Conservation (phyloP, 176 grass and related monocot genomes). For the Ananas comosus region DNA sequence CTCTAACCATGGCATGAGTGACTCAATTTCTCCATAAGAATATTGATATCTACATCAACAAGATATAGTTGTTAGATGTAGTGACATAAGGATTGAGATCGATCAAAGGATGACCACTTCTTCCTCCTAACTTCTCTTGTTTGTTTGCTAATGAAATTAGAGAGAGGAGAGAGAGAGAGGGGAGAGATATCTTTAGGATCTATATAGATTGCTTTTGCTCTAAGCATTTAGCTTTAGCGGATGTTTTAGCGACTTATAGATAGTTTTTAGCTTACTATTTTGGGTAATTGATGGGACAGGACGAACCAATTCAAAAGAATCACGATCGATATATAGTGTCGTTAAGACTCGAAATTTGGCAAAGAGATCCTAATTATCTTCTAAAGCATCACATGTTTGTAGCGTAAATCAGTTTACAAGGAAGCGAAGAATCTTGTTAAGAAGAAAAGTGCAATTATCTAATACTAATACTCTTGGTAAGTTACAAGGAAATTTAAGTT, state of each 20-base stretch:
- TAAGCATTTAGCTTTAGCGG: neutral
- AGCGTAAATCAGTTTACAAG: too few relatives aligned
- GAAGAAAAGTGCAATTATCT: too few relatives aligned
- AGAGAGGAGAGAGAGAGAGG: neutral
- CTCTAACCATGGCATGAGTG: neutral
- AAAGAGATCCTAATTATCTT: too few relatives aligned
- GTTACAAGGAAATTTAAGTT: too few relatives aligned
- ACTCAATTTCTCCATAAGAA: neutral
- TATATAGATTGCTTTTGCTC: neutral
- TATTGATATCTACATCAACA: neutral
- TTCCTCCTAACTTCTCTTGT: neutral
- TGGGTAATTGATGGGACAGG: neutral
- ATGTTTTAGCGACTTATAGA: neutral
- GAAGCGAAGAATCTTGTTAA: too few relatives aligned
- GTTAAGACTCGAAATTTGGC: too few relatives aligned
- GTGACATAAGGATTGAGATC: neutral
- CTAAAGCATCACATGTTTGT: too few relatives aligned
- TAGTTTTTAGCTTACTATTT: neutral
- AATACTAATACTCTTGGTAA: too few relatives aligned
- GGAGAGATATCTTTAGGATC: neutral
- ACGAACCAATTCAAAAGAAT: neutral
- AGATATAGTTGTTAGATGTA: conserved; percentile 2
- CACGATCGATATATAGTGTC: too few relatives aligned
- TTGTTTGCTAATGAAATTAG: neutral
- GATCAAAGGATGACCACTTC: neutral